phyloP scores from a whole-genome alignment of 768 basidiomycete genomes.

The Lactarius hatsudake region DNA sequence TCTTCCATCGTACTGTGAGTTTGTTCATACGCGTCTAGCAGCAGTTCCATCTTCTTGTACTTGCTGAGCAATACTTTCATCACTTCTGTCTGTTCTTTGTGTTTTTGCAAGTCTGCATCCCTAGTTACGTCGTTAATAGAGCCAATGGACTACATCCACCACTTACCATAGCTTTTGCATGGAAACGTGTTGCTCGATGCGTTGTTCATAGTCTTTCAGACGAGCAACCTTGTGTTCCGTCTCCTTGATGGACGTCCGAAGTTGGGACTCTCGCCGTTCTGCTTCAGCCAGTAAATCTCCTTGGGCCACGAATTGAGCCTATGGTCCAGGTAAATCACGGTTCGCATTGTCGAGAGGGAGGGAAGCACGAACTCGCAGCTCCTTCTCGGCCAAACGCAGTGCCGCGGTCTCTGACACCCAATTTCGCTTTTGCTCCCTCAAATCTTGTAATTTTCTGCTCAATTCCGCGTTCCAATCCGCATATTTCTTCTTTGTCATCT shows the following conservation, averaged over 20 bases:
- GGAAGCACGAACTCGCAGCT: conserved; percentile 51
- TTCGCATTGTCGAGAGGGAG: neutral
- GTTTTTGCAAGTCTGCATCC: conserved; percentile 71
- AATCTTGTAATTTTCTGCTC: conserved; percentile 69
- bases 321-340: conserved; percentile 3
- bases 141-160: neutral
- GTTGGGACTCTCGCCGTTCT: conserved; percentile 60
- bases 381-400: conserved; percentile 68
- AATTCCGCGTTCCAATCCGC: conserved; percentile 81
- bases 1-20: conserved; percentile 55
- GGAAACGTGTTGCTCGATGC: conserved; percentile 77
- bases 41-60: conserved; percentile 65
- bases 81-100: conserved; percentile 60
- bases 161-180: conserved; percentile 74
- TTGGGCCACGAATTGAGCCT: conserved; percentile 72
- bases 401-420: conserved; percentile 71
- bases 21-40: conserved; percentile 56
- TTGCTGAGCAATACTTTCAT: conserved; percentile 54
- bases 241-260: conserved; percentile 75
- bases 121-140: conserved; percentile 37
- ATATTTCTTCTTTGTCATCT: conserved; percentile 72
- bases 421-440: conserved; percentile 75
- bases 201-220: conserved; percentile 80
- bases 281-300: conserved; percentile 67
- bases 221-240: conserved; percentile 78